Conservation (phyloP, 805 yeast species). For the Kazachstania taianensis region DNA sequence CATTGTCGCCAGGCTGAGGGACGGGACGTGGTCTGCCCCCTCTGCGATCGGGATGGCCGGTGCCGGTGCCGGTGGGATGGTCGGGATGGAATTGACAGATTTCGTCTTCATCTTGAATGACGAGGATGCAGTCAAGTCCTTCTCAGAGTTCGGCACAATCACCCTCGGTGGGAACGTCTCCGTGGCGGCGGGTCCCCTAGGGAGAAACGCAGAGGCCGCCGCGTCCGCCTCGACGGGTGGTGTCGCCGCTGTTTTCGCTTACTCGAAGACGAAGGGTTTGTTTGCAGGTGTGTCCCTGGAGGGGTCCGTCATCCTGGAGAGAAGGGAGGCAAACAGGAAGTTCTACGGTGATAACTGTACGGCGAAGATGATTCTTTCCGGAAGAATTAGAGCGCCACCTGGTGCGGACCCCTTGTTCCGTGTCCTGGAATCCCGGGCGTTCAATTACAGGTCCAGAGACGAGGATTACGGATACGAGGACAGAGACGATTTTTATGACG, state of each 20-base stretch:
- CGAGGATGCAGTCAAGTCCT: conserved; percentile 80
- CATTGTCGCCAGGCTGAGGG: conserved; percentile 85
- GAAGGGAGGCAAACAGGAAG: conserved; percentile 93
- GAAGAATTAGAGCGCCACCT: conserved; percentile 88
- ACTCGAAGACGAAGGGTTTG: conserved; percentile 91
- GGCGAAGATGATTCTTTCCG: conserved; percentile 75
- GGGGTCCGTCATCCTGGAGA: conserved; percentile 92
- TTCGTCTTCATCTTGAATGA: conserved; percentile 88
- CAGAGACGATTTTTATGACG: conserved; percentile 56
- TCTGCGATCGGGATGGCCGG: conserved; percentile 93
- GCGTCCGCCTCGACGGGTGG: conserved; percentile 83
- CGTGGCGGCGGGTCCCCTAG: conserved; percentile 95
- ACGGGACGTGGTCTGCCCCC: conserved; percentile 97
- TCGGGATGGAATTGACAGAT: conserved; percentile 94
- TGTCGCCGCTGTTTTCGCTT: conserved; percentile 85
- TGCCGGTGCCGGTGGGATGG: conserved; percentile 97
- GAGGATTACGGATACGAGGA: conserved; percentile 54
- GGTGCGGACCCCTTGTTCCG: conserved; percentile 81
- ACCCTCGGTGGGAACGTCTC: conserved; percentile 93
- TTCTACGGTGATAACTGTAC: conserved; percentile 85
- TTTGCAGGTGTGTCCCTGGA: conserved; percentile 96
- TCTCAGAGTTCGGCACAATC: conserved; percentile 87
- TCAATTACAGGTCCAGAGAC: conserved; percentile 42
- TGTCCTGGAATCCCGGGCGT: conserved; percentile 77
- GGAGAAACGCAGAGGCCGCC: conserved; percentile 95